Base-by-base conservation (phyloP, 345 rosid species). In the Salix purpurea region DNA sequence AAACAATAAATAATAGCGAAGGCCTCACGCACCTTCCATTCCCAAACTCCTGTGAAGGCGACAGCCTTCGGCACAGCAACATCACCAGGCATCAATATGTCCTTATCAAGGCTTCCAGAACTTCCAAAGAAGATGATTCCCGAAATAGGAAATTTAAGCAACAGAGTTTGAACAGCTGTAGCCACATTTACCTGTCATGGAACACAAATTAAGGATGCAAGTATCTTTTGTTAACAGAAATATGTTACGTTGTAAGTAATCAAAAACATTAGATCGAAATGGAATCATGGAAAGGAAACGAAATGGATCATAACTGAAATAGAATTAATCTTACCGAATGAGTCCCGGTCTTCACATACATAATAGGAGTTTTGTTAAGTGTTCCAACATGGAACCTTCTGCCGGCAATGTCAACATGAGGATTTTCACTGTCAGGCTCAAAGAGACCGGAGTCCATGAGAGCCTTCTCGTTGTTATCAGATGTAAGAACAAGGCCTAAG, bases 71-170 rank as follows among this genome's bases (percentile, higher is more conserved):
- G 70, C 21, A 74, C 61, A 36, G 30, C 39, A 62, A 74, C 77
- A 46, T 34, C 67, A 36, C 70, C 77, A 5, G 65, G 21, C 19
- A 26, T 8, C 36, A 74, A 8, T 0, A 70, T 2, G 13, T 44
- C n/a, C n/a, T 64, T 28, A 7, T 74, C 32, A 6, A 67, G 34
- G 39, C 60, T 44, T 18, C 77, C 77, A 65, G 75, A 48, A 23
- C 13, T 72, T 4, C 75, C 75, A 37, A 54, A 26, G 6, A 34
- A 24, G 26, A 56, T 28, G 44, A 72, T 21, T 19, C 42, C 65
- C 3, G 19, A 13, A 30, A 36, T 46, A 1, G 1, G 5, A 19
- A 72, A 72, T 5, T 7, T 37, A 37, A 28, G 66, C 0, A 72
- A 9, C 0, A 72, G 36, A 32, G 37, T 11, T 72, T 72, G 75